phyloP scores from a whole-genome alignment of 345 rosid genomes.

The Raphanus raphanistrum region DNA sequence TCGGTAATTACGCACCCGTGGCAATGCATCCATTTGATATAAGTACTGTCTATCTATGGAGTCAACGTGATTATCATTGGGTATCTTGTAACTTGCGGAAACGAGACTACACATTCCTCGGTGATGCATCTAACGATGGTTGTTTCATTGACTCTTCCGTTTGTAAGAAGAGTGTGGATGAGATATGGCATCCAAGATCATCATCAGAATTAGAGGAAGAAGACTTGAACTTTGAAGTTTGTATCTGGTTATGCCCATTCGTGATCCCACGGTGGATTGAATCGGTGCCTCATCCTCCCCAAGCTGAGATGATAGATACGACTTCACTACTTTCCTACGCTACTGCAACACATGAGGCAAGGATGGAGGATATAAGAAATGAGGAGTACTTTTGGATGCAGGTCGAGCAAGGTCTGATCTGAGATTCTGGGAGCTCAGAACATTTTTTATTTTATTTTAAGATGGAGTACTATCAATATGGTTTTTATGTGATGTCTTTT shows the following conservation, averaged over 20 bases:
- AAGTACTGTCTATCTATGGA: slow-evolving; percentile 8
- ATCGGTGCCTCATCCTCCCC: slow-evolving; percentile 11
- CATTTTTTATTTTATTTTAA: neutral
- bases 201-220: neutral
- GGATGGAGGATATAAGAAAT: neutral
- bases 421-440: neutral
- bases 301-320: slow-evolving; percentile 9
- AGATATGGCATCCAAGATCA: neutral
- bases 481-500: neutral
- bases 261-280: slow-evolving; percentile 15
- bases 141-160: neutral
- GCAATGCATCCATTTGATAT: slow-evolving; percentile 6
- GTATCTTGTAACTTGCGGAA: neutral
- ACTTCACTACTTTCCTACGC: neutral
- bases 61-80: neutral
- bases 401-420: neutral
- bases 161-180: neutral
- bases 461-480: slow-evolving; percentile 40
- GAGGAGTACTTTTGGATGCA: slow-evolving; percentile 43
- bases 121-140: neutral
- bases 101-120: neutral
- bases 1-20: neutral
- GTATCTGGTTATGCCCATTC: neutral
- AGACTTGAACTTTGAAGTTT: neutral
- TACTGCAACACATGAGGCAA: neutral